Conservation (phyloP, 352 stramenopile species). For the Globisporangium nodosum region DNA sequence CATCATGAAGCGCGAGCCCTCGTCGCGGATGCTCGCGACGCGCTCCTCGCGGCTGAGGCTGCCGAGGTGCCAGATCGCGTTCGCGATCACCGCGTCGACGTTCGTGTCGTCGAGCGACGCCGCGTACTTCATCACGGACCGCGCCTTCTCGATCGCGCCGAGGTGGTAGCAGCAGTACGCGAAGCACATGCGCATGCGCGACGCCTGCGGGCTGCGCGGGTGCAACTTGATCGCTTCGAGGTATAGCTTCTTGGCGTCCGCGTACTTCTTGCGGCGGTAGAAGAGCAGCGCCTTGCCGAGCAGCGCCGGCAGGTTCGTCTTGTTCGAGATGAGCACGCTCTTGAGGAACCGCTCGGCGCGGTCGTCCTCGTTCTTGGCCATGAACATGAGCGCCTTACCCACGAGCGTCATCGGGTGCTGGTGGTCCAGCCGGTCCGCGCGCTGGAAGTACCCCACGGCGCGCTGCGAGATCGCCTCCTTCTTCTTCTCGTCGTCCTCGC, state of each 20-base stretch:
- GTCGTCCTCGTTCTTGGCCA: conserved; percentile 90
- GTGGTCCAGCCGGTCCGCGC: conserved; percentile 83
- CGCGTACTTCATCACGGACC: conserved; percentile 80
- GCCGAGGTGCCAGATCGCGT: conserved; percentile 90
- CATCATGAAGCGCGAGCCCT: conserved; percentile 88
- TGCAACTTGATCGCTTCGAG: conserved; percentile 93
- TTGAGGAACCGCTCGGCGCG: conserved; percentile 89
- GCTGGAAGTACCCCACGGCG: conserved; percentile 83
- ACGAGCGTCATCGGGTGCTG: conserved; percentile 88
- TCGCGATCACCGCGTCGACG: conserved; percentile 93
- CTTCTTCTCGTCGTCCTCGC: conserved; percentile 87
- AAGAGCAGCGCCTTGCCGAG: conserved; percentile 82
- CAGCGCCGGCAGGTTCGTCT: conserved; percentile 83
- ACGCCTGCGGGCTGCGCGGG: conserved; percentile 85
- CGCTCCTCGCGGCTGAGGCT: conserved; percentile 72
- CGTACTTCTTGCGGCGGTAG: conserved; percentile 86
- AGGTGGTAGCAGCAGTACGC: conserved; percentile 95
- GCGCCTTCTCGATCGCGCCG: conserved; percentile 85
- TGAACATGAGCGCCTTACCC: conserved; percentile 91
- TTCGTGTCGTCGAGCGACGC: conserved; percentile 87
- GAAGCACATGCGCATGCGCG: conserved; percentile 93
- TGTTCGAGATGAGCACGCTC: conserved; percentile 87
- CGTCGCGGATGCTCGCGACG: conserved; percentile 70
- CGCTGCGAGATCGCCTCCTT: conserved; percentile 72
- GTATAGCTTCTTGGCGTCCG: conserved; percentile 91